Base-by-base conservation (phyloP, 257 asterid species). In the Fraxinus quadrangulata region DNA sequence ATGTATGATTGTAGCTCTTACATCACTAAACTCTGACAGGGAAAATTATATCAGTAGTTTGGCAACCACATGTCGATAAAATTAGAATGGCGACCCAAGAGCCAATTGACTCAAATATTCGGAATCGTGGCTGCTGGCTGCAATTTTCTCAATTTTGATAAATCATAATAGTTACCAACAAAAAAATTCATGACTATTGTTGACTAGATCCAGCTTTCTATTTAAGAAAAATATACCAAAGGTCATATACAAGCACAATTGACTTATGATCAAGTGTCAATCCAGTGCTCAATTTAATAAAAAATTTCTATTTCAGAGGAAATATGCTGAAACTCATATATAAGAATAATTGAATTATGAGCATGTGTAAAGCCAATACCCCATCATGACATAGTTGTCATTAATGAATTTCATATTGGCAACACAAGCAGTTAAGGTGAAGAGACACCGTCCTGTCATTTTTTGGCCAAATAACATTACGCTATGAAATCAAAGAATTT, bases 141-240 rank as follows among this genome's bases (percentile, higher is more conserved):
- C 31, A 7, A 61, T 23, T 61, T 61, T 61, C 12, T 61, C 33
- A 23, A 61, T 61, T 6, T 19, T 19, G 61, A 51, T 51, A 51
- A 51, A 14, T 51, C 21, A 51, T 14, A 51, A 16, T 23, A 23
- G 31, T 61, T 61, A 61, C 30, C 30, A 21, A 61, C 31, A 7
- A 17, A 54, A 73, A 47, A 42, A 42, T 36, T 70, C 40, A 68
- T 74, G 69, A 28, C 42, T 71, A 56, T 78, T 69, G 2, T 70
- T 14, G 72, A 34, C 70, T 68, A 56, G n/a, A 63, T 76, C 80
- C 16, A 74, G 70, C n/a, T 19, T 63, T 77, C 42, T 30, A 70
- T 61, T 74, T 77, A 54, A 76, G 77, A 12, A 42, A 51, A 16
- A 51, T 51, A 81, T 70, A 65, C 74, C 72, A 45, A 65, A 31